A percentile compares a stretch with the other conserved stretches of the same genome.
Evolutionary conservation across 2,329 filamentous ascomycete genomes (phyloP).

Genomic region (Orbilia blumenaviensis): DNA sequence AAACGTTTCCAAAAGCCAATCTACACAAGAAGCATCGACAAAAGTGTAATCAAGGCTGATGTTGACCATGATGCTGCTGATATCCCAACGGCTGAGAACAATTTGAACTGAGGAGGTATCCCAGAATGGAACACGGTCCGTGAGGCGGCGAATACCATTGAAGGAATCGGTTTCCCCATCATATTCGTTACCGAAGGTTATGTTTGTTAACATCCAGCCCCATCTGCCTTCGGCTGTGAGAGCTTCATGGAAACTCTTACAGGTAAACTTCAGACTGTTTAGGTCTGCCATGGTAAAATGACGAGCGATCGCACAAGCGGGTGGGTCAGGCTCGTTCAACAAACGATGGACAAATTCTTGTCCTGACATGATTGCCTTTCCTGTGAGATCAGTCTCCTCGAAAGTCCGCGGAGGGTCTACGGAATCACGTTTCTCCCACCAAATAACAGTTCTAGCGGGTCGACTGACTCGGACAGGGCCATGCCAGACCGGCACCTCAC

Average conservation of each 20-base stretch:
- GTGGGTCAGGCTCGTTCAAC: constrained; percentile 29
- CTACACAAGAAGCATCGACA: constrained; percentile 1
- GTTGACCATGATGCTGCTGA: neutral
- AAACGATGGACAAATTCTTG: constrained; percentile 15
- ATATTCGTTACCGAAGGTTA: constrained; percentile 27
- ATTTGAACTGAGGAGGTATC: constrained; percentile 6
- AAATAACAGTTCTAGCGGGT: constrained; percentile 1
- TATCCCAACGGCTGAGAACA: constrained; percentile 6
- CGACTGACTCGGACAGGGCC: constrained; percentile 16
- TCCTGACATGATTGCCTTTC: neutral
- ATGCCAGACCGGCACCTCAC: constrained; percentile 25
- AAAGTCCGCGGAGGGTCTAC: neutral
- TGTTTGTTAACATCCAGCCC: constrained; percentile 26
- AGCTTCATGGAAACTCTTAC: constrained; percentile 16
- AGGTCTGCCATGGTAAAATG: constrained; percentile 19
- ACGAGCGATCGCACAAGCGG: constrained; percentile 7
- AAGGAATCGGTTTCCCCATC: constrained; percentile 33
- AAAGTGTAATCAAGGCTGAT: constrained; percentile 29
- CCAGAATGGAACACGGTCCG: constrained; percentile 29
- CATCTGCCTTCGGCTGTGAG: constrained; percentile 19
- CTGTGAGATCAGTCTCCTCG: neutral
- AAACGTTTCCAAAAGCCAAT: constrained; percentile 10
- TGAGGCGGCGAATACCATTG: constrained; percentile 30
- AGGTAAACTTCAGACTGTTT: constrained; percentile 42
- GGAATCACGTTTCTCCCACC: constrained; percentile 9